Evolutionary conservation across 2,329 filamentous ascomycete species (phyloP).

Genomic region (Stachybotrys chartarum): DNA sequence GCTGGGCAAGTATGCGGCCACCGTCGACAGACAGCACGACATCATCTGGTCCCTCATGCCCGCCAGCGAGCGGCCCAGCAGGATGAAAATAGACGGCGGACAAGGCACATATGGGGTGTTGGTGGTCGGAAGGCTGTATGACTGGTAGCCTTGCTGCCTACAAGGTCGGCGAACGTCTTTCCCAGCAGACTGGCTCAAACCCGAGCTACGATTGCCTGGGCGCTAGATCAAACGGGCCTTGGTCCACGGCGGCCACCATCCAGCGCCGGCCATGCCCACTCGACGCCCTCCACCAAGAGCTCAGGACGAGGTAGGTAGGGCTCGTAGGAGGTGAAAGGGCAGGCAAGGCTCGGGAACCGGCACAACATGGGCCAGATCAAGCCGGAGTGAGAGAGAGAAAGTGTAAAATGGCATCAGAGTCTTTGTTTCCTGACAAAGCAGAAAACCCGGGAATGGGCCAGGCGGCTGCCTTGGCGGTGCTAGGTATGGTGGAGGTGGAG

Average conservation of each 20-base stretch:
- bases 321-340: background rate
- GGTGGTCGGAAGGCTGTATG: background rate
- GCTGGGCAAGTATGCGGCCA: background rate
- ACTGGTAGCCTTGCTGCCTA: background rate
- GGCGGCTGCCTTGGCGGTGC: background rate
- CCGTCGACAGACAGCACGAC: background rate
- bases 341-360: background rate
- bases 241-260: background rate
- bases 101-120: background rate
- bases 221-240: slow-evolving; percentile 1
- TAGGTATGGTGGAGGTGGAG: background rate
- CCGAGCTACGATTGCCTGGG: background rate
- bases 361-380: too few relatives aligned
- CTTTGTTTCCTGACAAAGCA: background rate
- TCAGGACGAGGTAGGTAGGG: too few relatives aligned
- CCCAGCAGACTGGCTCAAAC: background rate
- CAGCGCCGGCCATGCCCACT: background rate
- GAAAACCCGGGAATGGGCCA: background rate
- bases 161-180: too few relatives aligned
- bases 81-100: background rate
- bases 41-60: background rate
- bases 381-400: background rate
- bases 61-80: background rate
- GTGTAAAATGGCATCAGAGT: background rate
- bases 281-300: background rate